A percentile compares a stretch with the other conserved stretches of the same genome.
Evolutionary conservation across 345 rosid genomes (phyloP).

Genomic region (Arabis hirsuta): DNA sequence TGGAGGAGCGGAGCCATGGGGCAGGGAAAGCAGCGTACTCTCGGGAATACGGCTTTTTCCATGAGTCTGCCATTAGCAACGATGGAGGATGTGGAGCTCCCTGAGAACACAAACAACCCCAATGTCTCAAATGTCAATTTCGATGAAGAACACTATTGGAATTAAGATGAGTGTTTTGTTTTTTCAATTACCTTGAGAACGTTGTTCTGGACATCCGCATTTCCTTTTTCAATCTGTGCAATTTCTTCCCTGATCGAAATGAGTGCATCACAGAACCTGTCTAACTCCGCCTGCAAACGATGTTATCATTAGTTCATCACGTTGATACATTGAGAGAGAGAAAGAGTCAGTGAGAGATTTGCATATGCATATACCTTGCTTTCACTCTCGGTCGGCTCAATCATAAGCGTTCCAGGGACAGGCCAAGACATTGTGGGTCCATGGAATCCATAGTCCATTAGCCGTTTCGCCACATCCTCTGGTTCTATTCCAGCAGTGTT

Average conservation of each 20-base stretch:
- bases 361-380: constrained; percentile 69
- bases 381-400: constrained; percentile 99
- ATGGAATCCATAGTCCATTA: constrained; percentile 96
- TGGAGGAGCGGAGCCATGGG: constrained; percentile 85
- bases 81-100: constrained; percentile 99
- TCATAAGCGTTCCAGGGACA: constrained; percentile 98
- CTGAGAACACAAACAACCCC: constrained; percentile 48
- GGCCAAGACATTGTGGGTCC: constrained; percentile 99
- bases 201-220: constrained; percentile 89
- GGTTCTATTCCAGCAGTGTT: constrained; percentile 89
- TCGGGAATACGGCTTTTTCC: constrained; percentile 91
- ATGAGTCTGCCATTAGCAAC: constrained; percentile 95
- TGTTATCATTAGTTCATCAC: constrained; percentile 17
- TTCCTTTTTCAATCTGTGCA: constrained; percentile 88
- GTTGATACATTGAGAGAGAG: constrained; percentile 17
- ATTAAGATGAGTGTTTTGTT: constrained; percentile 18
- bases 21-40: constrained; percentile 98
- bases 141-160: constrained; percentile 3
- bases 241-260: constrained; percentile 97
- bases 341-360: constrained; percentile 1
- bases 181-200: constrained; percentile 73
- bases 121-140: constrained; percentile 1
- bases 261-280: constrained; percentile 94
- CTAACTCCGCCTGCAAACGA: constrained; percentile 88
- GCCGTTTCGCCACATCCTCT: constrained; percentile 98